Conservation (phyloP, 2,329 filamentous ascomycete genomes). For the Fusarium gaditjirri region DNA sequence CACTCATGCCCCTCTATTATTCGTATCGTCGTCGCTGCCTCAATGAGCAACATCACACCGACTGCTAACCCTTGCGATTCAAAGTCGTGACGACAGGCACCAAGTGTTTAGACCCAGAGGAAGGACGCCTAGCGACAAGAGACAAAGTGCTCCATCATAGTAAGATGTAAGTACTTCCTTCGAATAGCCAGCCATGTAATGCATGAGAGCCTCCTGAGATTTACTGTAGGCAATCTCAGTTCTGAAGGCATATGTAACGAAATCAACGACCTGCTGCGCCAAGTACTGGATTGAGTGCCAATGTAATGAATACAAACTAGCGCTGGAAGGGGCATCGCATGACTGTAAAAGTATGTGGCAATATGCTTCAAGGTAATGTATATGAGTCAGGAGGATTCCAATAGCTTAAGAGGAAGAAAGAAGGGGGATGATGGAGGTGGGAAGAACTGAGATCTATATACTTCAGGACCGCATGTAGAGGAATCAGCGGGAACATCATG, state of each 20-base stretch:
- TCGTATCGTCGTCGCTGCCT: too few species aligned
- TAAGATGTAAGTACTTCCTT: rapidly evolving
- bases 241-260: background rate
- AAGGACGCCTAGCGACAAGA: background rate
- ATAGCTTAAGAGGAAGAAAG: background rate
- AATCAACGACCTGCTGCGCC: too few species aligned
- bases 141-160: background rate
- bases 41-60: background rate
- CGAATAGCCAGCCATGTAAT: rapidly evolving
- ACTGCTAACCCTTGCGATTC: background rate
- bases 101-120: background rate
- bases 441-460: background rate
- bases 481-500: background rate
- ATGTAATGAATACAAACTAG: background rate
- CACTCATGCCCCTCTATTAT: background rate
- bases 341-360: rapidly evolving
- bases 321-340: rapidly evolving
- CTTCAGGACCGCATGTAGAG: background rate
- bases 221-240: background rate
- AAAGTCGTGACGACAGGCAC: background rate
- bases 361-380: background rate
- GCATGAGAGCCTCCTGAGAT: background rate
- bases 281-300: background rate
- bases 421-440: too few species aligned
- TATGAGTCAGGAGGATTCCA: too few species aligned